These are phyloP conservation scores for Aphanomyces stellatus DNA, from an alignment of 352 stramenopile genomes.

Conservation along the genomic window DNA sequence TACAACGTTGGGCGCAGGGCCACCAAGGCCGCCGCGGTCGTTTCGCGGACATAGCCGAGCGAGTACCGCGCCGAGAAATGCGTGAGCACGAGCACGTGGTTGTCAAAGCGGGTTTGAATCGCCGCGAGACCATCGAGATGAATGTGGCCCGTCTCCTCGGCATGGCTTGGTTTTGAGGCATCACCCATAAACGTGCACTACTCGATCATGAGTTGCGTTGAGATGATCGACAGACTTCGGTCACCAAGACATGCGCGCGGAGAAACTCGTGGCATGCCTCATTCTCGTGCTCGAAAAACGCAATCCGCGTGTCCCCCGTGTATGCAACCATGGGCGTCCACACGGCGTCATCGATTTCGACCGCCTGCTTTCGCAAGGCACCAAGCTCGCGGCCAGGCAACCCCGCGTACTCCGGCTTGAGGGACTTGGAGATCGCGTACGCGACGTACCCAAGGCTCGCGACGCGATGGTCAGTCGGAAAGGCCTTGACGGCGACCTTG, in stretches of 20 bases:
- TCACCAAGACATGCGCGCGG: constrained; percentile 59
- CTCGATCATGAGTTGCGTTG: background rate
- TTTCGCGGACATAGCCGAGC: constrained; percentile 26
- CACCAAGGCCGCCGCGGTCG: constrained; percentile 30
- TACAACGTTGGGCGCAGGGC: background rate
- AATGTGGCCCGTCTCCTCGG: constrained; percentile 49
- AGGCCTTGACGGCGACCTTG: constrained; percentile 51
- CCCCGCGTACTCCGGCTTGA: constrained; percentile 44
- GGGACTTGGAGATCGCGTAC: constrained; percentile 43
- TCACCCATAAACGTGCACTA: constrained; percentile 47
- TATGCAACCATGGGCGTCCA: constrained; percentile 61
- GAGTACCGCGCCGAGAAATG: constrained; percentile 69
- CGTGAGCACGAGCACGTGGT: constrained; percentile 51
- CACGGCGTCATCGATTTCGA: constrained; percentile 31
- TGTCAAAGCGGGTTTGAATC: constrained; percentile 33
- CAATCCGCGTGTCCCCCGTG: constrained; percentile 67
- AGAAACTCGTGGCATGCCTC: constrained; percentile 38
- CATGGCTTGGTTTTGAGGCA: constrained; percentile 36
- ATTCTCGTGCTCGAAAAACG: constrained; percentile 35
- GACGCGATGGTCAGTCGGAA: constrained; percentile 63
- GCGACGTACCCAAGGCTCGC: constrained; percentile 67
- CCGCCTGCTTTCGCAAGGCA: constrained; percentile 32
- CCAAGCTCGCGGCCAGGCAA: constrained; percentile 37
- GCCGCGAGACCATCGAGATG: constrained; percentile 57
- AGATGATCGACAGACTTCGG: constrained; percentile 36